Evolutionary conservation across 176 grass and related monocot species (phyloP).

Genomic region (Juncus effusus): DNA sequence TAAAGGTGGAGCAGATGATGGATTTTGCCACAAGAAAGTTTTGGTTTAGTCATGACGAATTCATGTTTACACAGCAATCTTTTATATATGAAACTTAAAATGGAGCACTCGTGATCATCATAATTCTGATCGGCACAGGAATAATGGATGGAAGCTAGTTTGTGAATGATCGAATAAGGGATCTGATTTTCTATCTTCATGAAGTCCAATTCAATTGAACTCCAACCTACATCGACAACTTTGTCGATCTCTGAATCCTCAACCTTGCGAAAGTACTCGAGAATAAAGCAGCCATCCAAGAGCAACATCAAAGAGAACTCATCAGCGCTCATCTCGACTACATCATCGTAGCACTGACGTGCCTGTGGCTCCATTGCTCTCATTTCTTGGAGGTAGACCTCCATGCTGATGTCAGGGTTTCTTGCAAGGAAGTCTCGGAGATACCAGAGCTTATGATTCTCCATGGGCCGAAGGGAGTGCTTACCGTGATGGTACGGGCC

Average conservation of each 20-base stretch:
- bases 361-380: conserved; percentile 15
- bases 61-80: not conserved
- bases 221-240: conserved; percentile 17
- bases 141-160: not conserved
- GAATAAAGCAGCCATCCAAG: conserved; percentile 25
- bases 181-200: conserved; percentile 18
- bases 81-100: no score
- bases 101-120: no score
- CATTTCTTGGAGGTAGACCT: conserved; percentile 3
- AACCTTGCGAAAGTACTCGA: conserved; percentile 14
- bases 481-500: conserved; percentile 13
- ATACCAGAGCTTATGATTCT: conserved; percentile 10
- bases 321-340: not conserved
- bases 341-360: conserved; percentile 24
- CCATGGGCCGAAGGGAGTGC: not conserved
- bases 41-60: not conserved
- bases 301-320: conserved; percentile 30
- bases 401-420: not conserved
- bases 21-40: not conserved
- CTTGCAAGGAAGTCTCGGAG: conserved; percentile 12
- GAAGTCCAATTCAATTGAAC: conserved; percentile 10
- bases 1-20: not conserved
- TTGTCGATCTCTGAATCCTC: not conserved
- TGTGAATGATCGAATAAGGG: not conserved
- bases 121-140: no score